phyloP scores from a whole-genome alignment of 2,329 filamentous ascomycete genomes.

The Zasmidium citrigriseum region DNA sequence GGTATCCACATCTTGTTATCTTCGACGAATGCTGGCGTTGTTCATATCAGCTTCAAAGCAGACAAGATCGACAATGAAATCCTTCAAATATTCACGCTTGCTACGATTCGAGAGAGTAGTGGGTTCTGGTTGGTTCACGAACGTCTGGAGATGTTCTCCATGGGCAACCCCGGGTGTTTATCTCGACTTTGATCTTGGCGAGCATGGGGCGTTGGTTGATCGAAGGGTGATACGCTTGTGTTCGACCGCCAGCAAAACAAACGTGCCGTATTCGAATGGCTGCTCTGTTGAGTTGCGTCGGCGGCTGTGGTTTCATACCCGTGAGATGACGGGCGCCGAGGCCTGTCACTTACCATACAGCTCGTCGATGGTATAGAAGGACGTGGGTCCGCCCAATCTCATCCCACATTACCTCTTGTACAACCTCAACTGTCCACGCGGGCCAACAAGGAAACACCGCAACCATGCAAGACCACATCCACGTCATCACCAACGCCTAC shows the following conservation, averaged over 20 bases:
- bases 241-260: too few relatives aligned
- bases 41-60: neutral
- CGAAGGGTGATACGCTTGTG: too few relatives aligned
- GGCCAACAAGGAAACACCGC: neutral
- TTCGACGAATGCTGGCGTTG: neutral
- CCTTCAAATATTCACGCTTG: too few relatives aligned
- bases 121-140: neutral
- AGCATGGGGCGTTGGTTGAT: too few relatives aligned
- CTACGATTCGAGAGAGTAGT: neutral
- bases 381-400: neutral
- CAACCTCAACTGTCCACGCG: neutral
- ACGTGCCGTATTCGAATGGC: too few relatives aligned
- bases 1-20: neutral
- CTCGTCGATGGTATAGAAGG: neutral
- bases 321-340: neutral
- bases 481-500: constrained; percentile 22
- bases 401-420: neutral
- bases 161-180: neutral
- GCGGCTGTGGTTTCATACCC: neutral
- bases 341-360: too few relatives aligned
- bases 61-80: neutral
- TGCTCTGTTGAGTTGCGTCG: neutral
- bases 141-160: neutral
- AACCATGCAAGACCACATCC: constrained; percentile 7
- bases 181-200: too few relatives aligned